These are phyloP conservation scores for Penicillium vulpinum DNA, from an alignment of 2,329 filamentous ascomycete genomes.

Conservation along the genomic window DNA sequence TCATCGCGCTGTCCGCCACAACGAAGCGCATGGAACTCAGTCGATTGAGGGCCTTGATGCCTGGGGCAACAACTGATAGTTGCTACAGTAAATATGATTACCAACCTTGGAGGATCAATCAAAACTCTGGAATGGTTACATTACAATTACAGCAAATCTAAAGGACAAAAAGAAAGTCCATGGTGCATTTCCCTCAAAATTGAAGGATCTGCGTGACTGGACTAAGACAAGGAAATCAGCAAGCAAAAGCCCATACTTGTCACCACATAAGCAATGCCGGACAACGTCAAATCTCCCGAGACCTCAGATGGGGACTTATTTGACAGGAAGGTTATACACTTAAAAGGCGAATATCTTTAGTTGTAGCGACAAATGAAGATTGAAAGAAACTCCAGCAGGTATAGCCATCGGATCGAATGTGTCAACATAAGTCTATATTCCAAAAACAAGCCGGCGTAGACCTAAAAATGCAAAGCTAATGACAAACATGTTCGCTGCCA, in stretches of 20 bases:
- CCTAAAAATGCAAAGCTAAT: constrained; percentile 12
- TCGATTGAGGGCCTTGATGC: constrained; percentile 28
- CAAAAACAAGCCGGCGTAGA: not conserved
- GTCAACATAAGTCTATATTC: not conserved
- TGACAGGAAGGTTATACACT: not conserved
- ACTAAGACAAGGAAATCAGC: not conserved
- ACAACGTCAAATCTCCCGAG: not conserved
- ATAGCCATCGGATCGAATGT: not conserved
- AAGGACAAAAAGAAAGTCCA: not conserved
- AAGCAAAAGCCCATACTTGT: not conserved
- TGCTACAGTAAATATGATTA: not conserved
- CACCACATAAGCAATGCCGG: not conserved
- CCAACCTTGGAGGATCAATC: too few species aligned
- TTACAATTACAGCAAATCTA: not conserved
- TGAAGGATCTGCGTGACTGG: not conserved
- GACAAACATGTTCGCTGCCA: not conserved
- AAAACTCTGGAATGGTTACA: too few species aligned
- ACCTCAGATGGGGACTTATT: not conserved
- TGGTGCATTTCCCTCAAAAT: not conserved
- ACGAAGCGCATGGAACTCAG: constrained; percentile 43
- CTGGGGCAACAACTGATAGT: not conserved
- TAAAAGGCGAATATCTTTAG: not conserved
- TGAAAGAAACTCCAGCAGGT: not conserved
- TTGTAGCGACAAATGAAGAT: not conserved
- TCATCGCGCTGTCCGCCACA: constrained; percentile 30